These are phyloP conservation scores for Hondaea fermentalgiana DNA, from an alignment of 108 stramenopile species.

Conservation along the genomic window DNA sequence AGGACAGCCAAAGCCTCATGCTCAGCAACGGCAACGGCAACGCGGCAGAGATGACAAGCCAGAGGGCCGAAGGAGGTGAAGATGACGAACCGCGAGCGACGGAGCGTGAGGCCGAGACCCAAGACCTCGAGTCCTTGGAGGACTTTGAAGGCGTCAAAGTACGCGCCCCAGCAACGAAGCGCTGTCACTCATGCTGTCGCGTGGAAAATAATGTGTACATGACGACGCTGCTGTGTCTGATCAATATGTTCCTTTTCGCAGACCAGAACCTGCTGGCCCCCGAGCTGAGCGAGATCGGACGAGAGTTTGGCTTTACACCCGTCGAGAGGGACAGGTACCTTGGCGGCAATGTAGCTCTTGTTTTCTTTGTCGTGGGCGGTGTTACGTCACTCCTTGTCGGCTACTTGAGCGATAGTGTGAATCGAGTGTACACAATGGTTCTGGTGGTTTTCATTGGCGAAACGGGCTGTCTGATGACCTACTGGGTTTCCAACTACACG, in stretches of 20 bases:
- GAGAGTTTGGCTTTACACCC: background rate
- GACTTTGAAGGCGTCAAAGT: too few species aligned
- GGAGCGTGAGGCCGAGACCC: too few species aligned
- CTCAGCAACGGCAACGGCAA: too few species aligned
- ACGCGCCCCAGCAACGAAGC: too few species aligned
- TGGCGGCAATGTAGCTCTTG: background rate
- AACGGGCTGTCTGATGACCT: background rate
- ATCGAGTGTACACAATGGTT: background rate
- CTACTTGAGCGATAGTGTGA: background rate
- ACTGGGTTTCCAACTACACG: background rate
- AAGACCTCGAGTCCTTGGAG: too few species aligned
- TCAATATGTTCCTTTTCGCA: slow-evolving; percentile 7
- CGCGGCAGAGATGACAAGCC: too few species aligned
- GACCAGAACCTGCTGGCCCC: slow-evolving; percentile 9
- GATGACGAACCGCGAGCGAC: too few species aligned
- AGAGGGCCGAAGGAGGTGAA: too few species aligned
- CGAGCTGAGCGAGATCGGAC: background rate
- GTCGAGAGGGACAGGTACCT: background rate
- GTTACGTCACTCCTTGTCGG: background rate
- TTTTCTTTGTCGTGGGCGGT: background rate
- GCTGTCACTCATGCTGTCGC: background rate
- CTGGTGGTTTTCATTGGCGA: background rate
- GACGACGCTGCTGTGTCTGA: background rate
- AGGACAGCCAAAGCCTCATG: too few species aligned
- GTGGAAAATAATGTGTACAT: background rate